phyloP scores from a whole-genome alignment of 208 protist genomes.

The Leishmania braziliensis region DNA sequence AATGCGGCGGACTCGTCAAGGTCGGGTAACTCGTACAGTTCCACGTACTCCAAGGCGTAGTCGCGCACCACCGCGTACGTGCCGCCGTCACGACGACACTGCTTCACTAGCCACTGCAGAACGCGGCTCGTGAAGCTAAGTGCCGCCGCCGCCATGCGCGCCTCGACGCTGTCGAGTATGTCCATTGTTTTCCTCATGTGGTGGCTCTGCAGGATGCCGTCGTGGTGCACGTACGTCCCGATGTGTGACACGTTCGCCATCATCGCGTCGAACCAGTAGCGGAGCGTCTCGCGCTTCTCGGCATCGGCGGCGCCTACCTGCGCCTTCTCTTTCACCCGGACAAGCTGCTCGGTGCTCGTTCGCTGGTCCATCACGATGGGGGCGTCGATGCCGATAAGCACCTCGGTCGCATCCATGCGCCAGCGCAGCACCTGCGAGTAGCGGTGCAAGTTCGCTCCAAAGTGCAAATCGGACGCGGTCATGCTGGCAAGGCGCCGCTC shows the following conservation, averaged over 20 bases:
- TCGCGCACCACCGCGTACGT: slow-evolving; percentile 71
- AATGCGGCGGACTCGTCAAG: slow-evolving; percentile 29
- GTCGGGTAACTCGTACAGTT: slow-evolving; percentile 70
- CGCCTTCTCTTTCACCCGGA: slow-evolving; percentile 51
- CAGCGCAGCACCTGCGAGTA: slow-evolving; percentile 76
- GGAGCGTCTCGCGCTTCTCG: slow-evolving; percentile 62
- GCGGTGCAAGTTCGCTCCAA: slow-evolving; percentile 32
- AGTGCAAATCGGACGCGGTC: slow-evolving; percentile 18
- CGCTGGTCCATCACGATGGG: slow-evolving; percentile 71
- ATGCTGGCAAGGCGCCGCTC: slow-evolving; percentile 26
- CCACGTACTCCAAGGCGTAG: slow-evolving; percentile 52
- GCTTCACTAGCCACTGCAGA: slow-evolving; percentile 71
- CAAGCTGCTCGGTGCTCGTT: slow-evolving; percentile 67
- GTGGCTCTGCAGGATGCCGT: slow-evolving; percentile 74
- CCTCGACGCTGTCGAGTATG: slow-evolving; percentile 64
- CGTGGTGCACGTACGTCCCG: slow-evolving; percentile 79
- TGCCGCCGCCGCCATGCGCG: slow-evolving; percentile 68
- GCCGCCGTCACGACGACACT: slow-evolving; percentile 63
- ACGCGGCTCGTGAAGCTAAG: slow-evolving; percentile 83
- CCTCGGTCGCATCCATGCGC: slow-evolving; percentile 73
- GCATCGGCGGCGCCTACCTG: slow-evolving; percentile 13
- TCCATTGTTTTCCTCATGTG: slow-evolving; percentile 75
- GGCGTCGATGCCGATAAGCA: slow-evolving; percentile 82
- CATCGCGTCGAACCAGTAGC: slow-evolving; percentile 85
- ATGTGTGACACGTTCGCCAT: slow-evolving; percentile 81